These are phyloP conservation scores for Lactarius akahatsu DNA, from an alignment of 768 basidiomycete species.

Conservation along the genomic window DNA sequence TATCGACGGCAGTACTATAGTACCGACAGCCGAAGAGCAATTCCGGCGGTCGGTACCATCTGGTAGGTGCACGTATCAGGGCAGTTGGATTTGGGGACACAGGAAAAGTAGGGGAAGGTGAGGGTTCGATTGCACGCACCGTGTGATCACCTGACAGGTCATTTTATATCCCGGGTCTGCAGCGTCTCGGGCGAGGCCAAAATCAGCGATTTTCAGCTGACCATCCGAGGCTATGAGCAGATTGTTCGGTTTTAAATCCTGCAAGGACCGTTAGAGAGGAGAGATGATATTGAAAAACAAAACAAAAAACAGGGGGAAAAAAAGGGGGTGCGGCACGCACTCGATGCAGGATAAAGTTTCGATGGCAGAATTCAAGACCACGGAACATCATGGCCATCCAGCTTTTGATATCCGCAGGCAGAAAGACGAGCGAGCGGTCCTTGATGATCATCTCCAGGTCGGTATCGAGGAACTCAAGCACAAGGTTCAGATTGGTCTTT, in stretches of 20 bases:
- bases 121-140: constrained; percentile 49
- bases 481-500: constrained; percentile 96
- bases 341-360: constrained; percentile 91
- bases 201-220: constrained; percentile 95
- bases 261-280: constrained; percentile 4
- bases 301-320: neutral
- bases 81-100: neutral
- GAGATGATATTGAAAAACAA: too few relatives aligned
- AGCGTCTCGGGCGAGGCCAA: constrained; percentile 95
- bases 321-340: constrained; percentile 46
- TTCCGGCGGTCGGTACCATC: constrained; percentile 98
- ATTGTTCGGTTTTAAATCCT: constrained; percentile 99
- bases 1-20: constrained; percentile 90
- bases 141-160: constrained; percentile 97
- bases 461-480: constrained; percentile 93
- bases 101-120: too few relatives aligned
- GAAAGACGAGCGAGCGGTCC: constrained; percentile 87
- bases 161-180: constrained; percentile 94
- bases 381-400: constrained; percentile 99
- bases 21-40: constrained; percentile 87
- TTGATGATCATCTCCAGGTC: constrained; percentile 98
- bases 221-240: constrained; percentile 90
- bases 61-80: constrained; percentile 35
- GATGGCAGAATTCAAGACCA: constrained; percentile 97
- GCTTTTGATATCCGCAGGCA: constrained; percentile 94